Evolutionary conservation across 257 asterid genomes (phyloP).

Genomic region (Rehmannia glutinosa): DNA sequence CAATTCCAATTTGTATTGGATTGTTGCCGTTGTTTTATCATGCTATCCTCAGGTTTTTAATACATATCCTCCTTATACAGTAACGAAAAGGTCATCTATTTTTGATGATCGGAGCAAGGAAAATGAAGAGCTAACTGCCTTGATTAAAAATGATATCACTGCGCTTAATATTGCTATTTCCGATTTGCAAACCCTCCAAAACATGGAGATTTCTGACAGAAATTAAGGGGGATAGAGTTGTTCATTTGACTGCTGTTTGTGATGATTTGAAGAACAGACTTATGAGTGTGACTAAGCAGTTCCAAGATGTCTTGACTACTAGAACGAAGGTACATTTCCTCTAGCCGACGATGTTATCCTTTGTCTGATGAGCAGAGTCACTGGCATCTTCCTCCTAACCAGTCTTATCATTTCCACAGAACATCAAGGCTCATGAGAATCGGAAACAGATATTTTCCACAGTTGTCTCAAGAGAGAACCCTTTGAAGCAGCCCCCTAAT

Average conservation of each 20-base stretch:
- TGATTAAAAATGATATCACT: slow-evolving; percentile 70
- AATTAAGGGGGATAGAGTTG: slow-evolving; percentile 62
- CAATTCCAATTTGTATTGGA: not conserved
- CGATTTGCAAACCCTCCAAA: slow-evolving; percentile 64
- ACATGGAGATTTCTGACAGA: slow-evolving; percentile 51
- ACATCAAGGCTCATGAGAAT: slow-evolving; percentile 71
- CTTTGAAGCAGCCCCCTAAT: slow-evolving; percentile 45
- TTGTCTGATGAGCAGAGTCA: not conserved
- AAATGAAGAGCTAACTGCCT: slow-evolving; percentile 64
- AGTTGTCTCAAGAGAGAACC: slow-evolving; percentile 64
- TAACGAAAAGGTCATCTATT: slow-evolving; percentile 72
- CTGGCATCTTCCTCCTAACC: slow-evolving; percentile 6
- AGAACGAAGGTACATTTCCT: slow-evolving; percentile 55
- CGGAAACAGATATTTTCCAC: slow-evolving; percentile 79
- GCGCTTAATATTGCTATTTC: slow-evolving; percentile 60
- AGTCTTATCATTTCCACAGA: slow-evolving; percentile 31
- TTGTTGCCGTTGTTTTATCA: not conserved
- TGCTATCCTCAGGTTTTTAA: slow-evolving; percentile 16
- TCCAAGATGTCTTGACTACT: slow-evolving; percentile 70
- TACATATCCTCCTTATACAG: slow-evolving; percentile 28
- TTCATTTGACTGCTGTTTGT: slow-evolving; percentile 73
- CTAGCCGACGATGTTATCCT: not conserved
- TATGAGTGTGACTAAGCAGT: slow-evolving; percentile 73
- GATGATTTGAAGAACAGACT: slow-evolving; percentile 80
- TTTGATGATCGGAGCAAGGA: slow-evolving; percentile 86